Percentiles rank a stretch among this genome's conserved stretches.
phyloP scores from a whole-genome alignment of 1,284 basidiomycete species.

The Rhodotorula sp. region DNA sequence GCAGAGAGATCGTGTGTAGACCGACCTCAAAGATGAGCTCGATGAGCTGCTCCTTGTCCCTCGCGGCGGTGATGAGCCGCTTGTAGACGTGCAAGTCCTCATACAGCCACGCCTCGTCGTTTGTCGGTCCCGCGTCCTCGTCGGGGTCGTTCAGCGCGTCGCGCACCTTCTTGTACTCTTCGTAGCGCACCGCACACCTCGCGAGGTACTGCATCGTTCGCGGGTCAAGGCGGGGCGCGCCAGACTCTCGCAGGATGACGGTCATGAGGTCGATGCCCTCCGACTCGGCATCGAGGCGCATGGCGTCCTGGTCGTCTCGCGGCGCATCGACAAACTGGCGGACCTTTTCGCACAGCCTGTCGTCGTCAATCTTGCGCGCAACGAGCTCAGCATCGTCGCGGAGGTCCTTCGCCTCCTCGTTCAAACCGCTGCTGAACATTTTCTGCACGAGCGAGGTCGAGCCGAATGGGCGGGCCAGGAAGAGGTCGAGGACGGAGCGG shows the following conservation, averaged over 20 bases:
- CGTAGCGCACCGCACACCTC: slow-evolving; percentile 71
- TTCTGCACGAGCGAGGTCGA: slow-evolving; percentile 84
- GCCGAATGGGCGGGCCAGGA: slow-evolving; percentile 96
- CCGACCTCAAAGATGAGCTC: slow-evolving; percentile 89
- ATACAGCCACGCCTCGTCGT: slow-evolving; percentile 91
- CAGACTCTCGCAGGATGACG: slow-evolving; percentile 72
- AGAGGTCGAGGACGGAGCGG: slow-evolving; percentile 84
- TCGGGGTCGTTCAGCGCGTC: slow-evolving; percentile 73
- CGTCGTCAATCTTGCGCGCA: slow-evolving; percentile 82
- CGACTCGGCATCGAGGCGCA: slow-evolving; percentile 68
- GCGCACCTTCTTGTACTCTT: slow-evolving; percentile 64
- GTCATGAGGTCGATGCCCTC: slow-evolving; percentile 79
- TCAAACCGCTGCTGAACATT: slow-evolving; percentile 89
- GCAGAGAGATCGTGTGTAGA: slow-evolving; percentile 11
- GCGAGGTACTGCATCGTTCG: slow-evolving; percentile 72
- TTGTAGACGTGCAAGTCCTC: slow-evolving; percentile 81
- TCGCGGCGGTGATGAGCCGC: slow-evolving; percentile 70
- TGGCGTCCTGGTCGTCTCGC: slow-evolving; percentile 77
- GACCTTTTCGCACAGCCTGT: slow-evolving; percentile 82
- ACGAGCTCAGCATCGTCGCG: slow-evolving; percentile 83
- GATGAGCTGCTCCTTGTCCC: slow-evolving; percentile 89
- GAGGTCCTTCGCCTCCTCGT: slow-evolving; percentile 80
- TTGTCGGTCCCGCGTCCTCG: slow-evolving; percentile 77
- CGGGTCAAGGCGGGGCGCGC: slow-evolving; percentile 64
- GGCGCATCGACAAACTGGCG: slow-evolving; percentile 81